phyloP scores from a whole-genome alignment of 306 rosid species.

The Begonia fuchsioides region DNA sequence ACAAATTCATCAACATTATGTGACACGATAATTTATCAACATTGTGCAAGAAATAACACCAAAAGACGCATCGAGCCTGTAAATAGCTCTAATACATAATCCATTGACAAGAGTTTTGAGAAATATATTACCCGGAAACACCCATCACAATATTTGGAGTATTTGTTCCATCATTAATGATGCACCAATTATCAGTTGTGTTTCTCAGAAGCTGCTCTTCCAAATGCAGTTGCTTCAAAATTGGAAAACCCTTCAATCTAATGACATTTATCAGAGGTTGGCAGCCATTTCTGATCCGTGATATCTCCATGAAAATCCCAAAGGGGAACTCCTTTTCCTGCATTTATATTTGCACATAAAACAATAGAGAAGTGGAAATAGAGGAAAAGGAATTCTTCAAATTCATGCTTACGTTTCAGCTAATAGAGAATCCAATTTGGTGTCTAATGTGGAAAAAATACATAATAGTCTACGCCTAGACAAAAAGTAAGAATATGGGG shows the following conservation, averaged over 20 bases:
- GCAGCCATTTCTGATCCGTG: slow-evolving; percentile 13
- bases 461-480: too few species aligned
- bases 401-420: too few species aligned
- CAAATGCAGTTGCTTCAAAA: slow-evolving; percentile 64
- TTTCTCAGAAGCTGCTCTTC: slow-evolving; percentile 84
- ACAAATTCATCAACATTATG: too few species aligned
- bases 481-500: too few species aligned
- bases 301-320: slow-evolving; percentile 2
- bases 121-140: slow-evolving; percentile 54
- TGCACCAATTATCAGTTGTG: slow-evolving; percentile 78
- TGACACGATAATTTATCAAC: background rate
- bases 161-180: slow-evolving; percentile 60
- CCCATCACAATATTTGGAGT: slow-evolving; percentile 69
- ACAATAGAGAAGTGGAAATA: too few species aligned
- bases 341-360: background rate
- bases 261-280: slow-evolving; percentile 46
- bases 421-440: too few species aligned
- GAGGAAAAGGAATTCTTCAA: too few species aligned
- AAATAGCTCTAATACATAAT: background rate
- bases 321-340: background rate
- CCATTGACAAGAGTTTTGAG: background rate
- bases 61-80: too few species aligned
- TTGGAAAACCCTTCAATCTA: slow-evolving; percentile 52
- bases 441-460: too few species aligned
- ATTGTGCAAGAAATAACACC: background rate